Conservation (phyloP, 768 basidiomycete species). For the Lanmaoa rubissima region DNA sequence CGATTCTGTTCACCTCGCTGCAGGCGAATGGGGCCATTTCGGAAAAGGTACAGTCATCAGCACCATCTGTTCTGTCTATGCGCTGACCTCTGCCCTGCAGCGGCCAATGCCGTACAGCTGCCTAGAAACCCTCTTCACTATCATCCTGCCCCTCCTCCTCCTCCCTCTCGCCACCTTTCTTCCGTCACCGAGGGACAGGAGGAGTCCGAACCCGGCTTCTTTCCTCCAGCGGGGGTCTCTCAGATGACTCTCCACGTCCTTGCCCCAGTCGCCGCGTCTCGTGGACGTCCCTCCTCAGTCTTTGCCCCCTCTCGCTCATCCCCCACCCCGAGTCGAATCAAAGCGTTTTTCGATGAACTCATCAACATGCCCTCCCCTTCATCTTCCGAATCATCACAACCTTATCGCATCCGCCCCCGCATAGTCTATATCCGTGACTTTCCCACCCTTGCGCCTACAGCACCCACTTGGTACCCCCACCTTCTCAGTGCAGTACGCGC, state of each 20-base stretch:
- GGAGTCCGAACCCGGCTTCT: conserved; percentile 48
- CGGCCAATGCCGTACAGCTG: conserved; percentile 65
- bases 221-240: conserved; percentile 34
- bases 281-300: conserved; percentile 35
- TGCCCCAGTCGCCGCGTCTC: conserved; percentile 32
- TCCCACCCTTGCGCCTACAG: conserved; percentile 67
- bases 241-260: conserved; percentile 50
- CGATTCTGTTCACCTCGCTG: conserved; percentile 80
- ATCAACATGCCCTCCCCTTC: conserved; percentile 55
- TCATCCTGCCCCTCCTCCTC: conserved; percentile 30
- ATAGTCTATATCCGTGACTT: conserved; percentile 86
- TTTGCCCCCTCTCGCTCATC: conserved; percentile 41
- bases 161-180: conserved; percentile 28
- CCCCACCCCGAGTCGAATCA: conserved; percentile 54
- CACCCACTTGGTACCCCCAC: conserved; percentile 77
- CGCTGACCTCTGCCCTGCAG: conserved; percentile 37
- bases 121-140: conserved; percentile 79
- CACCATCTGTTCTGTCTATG: background rate
- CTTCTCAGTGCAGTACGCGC: conserved; percentile 76
- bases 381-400: conserved; percentile 26
- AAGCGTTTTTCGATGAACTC: conserved; percentile 73
- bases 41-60: conserved; percentile 57
- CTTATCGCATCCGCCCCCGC: conserved; percentile 48
- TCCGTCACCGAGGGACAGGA: conserved; percentile 40
- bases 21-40: conserved; percentile 85